Evolutionary conservation across 176 grass and related monocot species (phyloP), one percentile per base, ranked within the genome.

Genomic region (Typha latifolia): DNA sequence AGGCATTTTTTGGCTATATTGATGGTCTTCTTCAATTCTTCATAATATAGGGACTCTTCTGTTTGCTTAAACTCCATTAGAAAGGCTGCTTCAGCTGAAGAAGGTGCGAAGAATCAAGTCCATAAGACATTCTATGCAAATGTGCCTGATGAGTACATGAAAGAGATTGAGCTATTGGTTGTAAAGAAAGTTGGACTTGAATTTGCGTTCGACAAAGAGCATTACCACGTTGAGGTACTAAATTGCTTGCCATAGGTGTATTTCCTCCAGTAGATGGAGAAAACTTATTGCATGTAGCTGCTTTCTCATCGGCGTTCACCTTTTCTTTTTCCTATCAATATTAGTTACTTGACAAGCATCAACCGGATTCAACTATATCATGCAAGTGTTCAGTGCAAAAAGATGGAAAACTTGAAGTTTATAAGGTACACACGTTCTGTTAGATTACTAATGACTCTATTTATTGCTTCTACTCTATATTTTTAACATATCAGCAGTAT

Each of bases 371-470:
- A 63, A 83, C 73, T 11, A 79, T 90, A 21, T 71, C 75, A 52
- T 96, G 84, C 81, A 96, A 90, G 64, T 96, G 87, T 72, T 76
- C 50, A 1, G 59, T 79, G 52, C 66, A 26, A 27, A 14, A 84
- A 59, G 81, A 84, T 79, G 78, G 78, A 15, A 56, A 32, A 48
- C 79, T 96, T 65, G 63, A 76, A 70, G 76, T 87, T 57, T 75
- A 66, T 72, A 87, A 87, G 81, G 91, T 96, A 49, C 71, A 47
- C 62, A 12, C 14, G 29, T 77, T 76, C 19, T 48, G n/a, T 24
- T 37, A 10, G 26, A 14, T 26, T 56, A 21, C 34, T 37, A 57
- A 13, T 1, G 61, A 59, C 19, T 43, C 12, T 26, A 26, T 26
- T 59, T 49, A 49, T 69, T 22, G 66, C 16, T 68, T 64, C 12